phyloP scores from a whole-genome alignment of 2,329 filamentous ascomycete species.

The Rosellinia necatrix region DNA sequence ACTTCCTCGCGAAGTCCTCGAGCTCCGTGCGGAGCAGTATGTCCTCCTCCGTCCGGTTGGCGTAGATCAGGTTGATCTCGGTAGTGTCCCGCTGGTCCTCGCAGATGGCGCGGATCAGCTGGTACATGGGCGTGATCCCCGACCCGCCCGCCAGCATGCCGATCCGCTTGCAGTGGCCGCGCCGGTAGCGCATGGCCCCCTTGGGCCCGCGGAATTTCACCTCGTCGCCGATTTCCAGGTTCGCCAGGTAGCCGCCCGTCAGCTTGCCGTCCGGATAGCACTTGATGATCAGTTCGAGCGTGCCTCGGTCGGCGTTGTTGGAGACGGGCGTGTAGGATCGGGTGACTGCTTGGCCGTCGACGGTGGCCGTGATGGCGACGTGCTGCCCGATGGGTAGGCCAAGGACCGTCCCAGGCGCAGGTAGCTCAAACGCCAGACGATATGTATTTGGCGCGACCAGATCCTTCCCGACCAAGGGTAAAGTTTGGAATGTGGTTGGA shows the following conservation, averaged over 20 bases:
- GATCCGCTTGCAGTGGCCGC: slow-evolving; percentile 48
- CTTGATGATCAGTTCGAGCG: slow-evolving; percentile 56
- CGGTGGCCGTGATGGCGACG: slow-evolving; percentile 54
- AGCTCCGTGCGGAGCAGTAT: slow-evolving; percentile 63
- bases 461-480: slow-evolving; percentile 50
- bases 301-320: slow-evolving; percentile 54
- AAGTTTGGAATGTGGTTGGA: slow-evolving; percentile 50
- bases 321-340: slow-evolving; percentile 61
- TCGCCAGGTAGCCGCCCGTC: slow-evolving; percentile 54
- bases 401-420: slow-evolving; percentile 48
- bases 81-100: slow-evolving; percentile 64
- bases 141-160: slow-evolving; percentile 61
- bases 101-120: slow-evolving; percentile 66
- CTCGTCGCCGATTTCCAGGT: slow-evolving; percentile 53
- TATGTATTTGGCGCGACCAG: slow-evolving; percentile 50
- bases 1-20: slow-evolving; percentile 55
- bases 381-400: slow-evolving; percentile 63
- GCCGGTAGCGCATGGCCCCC: slow-evolving; percentile 58
- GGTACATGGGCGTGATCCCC: slow-evolving; percentile 62
- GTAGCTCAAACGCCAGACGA: slow-evolving; percentile 54
- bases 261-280: slow-evolving; percentile 56
- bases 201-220: slow-evolving; percentile 60
- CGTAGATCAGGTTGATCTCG: slow-evolving; percentile 61
- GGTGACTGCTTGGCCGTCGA: slow-evolving; percentile 51
- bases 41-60: slow-evolving; percentile 61